Percentiles rank a stretch among this genome's conserved stretches.
Conservation (phyloP, 1,139 yeast species). For the Candida sp. region DNA sequence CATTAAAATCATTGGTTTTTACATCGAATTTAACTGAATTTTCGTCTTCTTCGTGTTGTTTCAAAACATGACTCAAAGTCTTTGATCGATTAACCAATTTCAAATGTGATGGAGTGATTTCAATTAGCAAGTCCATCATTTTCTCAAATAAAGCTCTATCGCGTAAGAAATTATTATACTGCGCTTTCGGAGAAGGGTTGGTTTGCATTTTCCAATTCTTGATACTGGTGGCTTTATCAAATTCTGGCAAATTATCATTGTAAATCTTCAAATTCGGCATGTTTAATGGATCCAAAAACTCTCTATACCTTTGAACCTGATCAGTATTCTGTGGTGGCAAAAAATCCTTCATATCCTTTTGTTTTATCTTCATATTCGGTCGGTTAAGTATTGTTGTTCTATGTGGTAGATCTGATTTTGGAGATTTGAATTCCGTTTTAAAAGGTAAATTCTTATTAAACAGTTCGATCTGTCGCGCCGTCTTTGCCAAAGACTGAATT, state of each 20-base stretch:
- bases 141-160: slow-evolving; percentile 26
- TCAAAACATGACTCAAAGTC: slow-evolving; percentile 10
- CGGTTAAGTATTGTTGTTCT: slow-evolving; percentile 1
- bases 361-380: slow-evolving; percentile 7
- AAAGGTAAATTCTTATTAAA: slow-evolving; percentile 4
- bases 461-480: slow-evolving; percentile 2
- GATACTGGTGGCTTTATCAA: slow-evolving; percentile 20
- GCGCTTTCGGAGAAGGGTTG: slow-evolving; percentile 14
- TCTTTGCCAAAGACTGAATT: not conserved
- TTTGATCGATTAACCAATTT: slow-evolving; percentile 11
- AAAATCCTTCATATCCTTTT: slow-evolving; percentile 9
- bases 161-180: slow-evolving; percentile 21
- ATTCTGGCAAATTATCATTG: slow-evolving; percentile 18
- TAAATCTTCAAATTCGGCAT: slow-evolving; percentile 33
- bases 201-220: slow-evolving; percentile 24
- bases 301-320: slow-evolving; percentile 26
- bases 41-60: slow-evolving; percentile 11
- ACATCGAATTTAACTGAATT: slow-evolving; percentile 8
- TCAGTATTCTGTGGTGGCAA: slow-evolving; percentile 12
- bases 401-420: not conserved
- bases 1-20: slow-evolving; percentile 25
- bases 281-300: slow-evolving; percentile 33
- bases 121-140: slow-evolving; percentile 30
- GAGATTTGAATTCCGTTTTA: slow-evolving; percentile 3
- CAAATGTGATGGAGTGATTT: slow-evolving; percentile 28